These are phyloP conservation scores for Tolypocladium ophioglossoides DNA, from an alignment of 2,329 filamentous ascomycete species.

Conservation along the genomic window DNA sequence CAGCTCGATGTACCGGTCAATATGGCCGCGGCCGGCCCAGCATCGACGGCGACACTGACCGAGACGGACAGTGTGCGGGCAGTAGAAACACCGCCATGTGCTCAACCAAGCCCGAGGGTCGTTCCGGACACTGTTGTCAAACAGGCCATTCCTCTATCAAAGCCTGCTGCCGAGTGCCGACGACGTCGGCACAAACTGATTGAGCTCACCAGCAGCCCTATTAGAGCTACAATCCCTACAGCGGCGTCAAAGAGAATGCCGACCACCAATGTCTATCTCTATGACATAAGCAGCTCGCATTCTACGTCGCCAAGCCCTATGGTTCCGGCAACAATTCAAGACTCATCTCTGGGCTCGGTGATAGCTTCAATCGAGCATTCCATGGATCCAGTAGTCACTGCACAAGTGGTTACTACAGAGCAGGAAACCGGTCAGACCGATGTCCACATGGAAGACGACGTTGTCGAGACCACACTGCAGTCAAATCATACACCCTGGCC, in stretches of 20 bases:
- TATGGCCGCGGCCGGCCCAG: conserved; percentile 9
- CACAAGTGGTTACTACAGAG: background rate
- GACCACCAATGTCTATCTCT: conserved; percentile 11
- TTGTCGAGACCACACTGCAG: background rate
- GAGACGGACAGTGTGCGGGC: background rate
- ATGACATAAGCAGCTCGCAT: conserved; percentile 12
- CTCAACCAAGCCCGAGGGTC: conserved; percentile 15
- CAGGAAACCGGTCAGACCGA: background rate
- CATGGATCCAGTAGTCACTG: conserved; percentile 5
- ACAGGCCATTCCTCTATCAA: background rate
- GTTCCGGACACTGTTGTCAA: conserved; percentile 9
- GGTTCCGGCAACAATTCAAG: conserved; percentile 13
- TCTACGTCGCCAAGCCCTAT: conserved; percentile 18
- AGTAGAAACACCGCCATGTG: conserved; percentile 20
- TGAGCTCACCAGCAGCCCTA: conserved; percentile 7
- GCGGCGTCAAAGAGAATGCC: conserved; percentile 10
- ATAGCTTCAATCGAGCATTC: background rate
- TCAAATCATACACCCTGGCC: background rate
- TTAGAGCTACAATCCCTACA: conserved; percentile 2
- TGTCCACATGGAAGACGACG: background rate
- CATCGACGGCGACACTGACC: conserved; percentile 6
- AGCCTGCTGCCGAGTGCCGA: conserved; percentile 1
- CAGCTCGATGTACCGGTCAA: conserved; percentile 12
- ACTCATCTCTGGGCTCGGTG: background rate
- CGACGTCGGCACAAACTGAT: conserved; percentile 16